Percentiles rank a stretch among this genome's conserved stretches.
Conservation (phyloP, 2,329 filamentous ascomycete species). For the Fusarium concolor region DNA sequence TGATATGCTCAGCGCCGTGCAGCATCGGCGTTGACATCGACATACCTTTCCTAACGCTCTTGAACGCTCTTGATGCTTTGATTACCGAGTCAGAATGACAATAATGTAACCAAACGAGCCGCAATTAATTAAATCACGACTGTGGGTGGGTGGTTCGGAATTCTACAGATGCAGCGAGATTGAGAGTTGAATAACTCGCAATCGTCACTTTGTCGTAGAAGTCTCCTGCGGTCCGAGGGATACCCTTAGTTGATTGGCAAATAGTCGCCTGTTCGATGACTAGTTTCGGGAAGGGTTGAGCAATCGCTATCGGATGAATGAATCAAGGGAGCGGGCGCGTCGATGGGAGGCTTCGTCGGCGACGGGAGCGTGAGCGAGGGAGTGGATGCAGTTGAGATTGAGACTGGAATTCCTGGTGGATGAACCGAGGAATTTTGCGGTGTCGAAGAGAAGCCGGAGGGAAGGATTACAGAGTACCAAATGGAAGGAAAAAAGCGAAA, state of each 20-base stretch:
- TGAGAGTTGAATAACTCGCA: slow-evolving; percentile 29
- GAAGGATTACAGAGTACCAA: slow-evolving; percentile 36
- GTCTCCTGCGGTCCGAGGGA: slow-evolving; percentile 48
- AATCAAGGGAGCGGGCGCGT: slow-evolving; percentile 48
- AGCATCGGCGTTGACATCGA: slow-evolving; percentile 35
- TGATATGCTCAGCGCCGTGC: slow-evolving; percentile 15
- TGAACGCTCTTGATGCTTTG: slow-evolving; percentile 21
- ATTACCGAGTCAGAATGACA: slow-evolving; percentile 20
- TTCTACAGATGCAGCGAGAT: slow-evolving; percentile 17
- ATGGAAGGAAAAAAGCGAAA: slow-evolving; percentile 49
- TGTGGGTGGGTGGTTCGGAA: slow-evolving; percentile 9
- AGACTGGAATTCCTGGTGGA: slow-evolving; percentile 56
- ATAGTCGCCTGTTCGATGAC: slow-evolving; percentile 34
- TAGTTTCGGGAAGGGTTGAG: slow-evolving; percentile 54
- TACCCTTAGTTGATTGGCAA: slow-evolving; percentile 49
- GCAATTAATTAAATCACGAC: slow-evolving; percentile 21
- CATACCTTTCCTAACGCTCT: slow-evolving; percentile 46
- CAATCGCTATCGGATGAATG: slow-evolving; percentile 41
- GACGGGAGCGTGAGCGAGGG: slow-evolving; percentile 34
- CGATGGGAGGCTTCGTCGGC: slow-evolving; percentile 40
- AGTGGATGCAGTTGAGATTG: slow-evolving; percentile 33
- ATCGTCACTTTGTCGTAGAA: slow-evolving; percentile 30
- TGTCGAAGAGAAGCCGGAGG: slow-evolving; percentile 38
- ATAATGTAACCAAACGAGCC: slow-evolving; percentile 10
- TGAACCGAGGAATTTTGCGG: slow-evolving; percentile 57